These are phyloP conservation scores for Rhynchosporium agropyri DNA, from an alignment of 2,329 filamentous ascomycete species.

Conservation along the genomic window DNA sequence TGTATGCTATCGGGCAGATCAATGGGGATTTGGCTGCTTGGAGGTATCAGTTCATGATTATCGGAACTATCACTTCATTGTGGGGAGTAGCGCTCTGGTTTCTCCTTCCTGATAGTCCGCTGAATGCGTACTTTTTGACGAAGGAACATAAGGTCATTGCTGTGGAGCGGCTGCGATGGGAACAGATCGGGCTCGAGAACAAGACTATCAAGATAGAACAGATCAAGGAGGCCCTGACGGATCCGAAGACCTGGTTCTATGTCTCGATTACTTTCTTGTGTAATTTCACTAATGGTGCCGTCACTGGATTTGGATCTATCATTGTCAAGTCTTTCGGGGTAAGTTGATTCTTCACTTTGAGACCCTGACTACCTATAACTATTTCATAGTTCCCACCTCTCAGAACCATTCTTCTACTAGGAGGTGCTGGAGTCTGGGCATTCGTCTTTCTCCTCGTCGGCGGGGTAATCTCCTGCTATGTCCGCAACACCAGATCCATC, in stretches of 20 bases:
- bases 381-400: background rate
- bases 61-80: slow-evolving; percentile 1
- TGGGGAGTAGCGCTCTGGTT: slow-evolving; percentile 2
- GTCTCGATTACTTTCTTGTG: slow-evolving; percentile 12
- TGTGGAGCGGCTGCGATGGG: slow-evolving; percentile 24
- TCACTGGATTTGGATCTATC: slow-evolving; percentile 17
- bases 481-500: background rate
- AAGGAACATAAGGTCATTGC: slow-evolving; percentile 46
- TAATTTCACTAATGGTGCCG: slow-evolving; percentile 16
- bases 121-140: slow-evolving; percentile 44
- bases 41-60: slow-evolving; percentile 9
- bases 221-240: slow-evolving; percentile 45
- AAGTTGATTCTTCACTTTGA: background rate
- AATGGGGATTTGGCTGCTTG: background rate
- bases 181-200: slow-evolving; percentile 36
- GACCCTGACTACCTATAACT: background rate
- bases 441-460: slow-evolving; percentile 8
- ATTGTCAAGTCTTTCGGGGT: slow-evolving; percentile 16
- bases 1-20: slow-evolving; percentile 42
- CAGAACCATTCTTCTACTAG: slow-evolving; percentile 17
- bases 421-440: slow-evolving; percentile 32
- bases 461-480: slow-evolving; percentile 7
- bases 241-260: slow-evolving; percentile 39
- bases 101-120: slow-evolving; percentile 15
- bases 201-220: slow-evolving; percentile 44